Evolutionary conservation across 805 yeast species (phyloP).

Genomic region (Suhomyces vadensis): DNA sequence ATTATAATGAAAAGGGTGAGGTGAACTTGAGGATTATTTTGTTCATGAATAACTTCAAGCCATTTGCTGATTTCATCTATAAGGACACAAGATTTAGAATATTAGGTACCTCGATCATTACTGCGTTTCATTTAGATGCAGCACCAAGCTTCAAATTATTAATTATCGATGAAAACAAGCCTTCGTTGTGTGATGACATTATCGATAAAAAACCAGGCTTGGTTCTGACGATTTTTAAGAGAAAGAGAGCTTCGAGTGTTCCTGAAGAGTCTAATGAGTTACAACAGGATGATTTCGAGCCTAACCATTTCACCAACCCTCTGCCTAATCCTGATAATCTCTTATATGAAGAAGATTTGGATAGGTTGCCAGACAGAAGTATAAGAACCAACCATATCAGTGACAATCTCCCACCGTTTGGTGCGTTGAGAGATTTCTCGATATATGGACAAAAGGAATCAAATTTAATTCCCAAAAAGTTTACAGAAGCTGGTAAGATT

Average conservation of each 20-base stretch:
- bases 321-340: slow-evolving; percentile 27
- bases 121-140: slow-evolving; percentile 29
- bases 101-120: slow-evolving; percentile 35
- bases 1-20: slow-evolving; percentile 20
- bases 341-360: neutral
- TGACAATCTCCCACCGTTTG: slow-evolving; percentile 41
- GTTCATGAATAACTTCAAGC: slow-evolving; percentile 37
- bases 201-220: slow-evolving; percentile 31
- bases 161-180: slow-evolving; percentile 34
- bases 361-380: neutral
- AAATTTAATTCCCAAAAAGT: slow-evolving; percentile 32
- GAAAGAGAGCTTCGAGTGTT: slow-evolving; percentile 6
- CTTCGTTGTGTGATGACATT: slow-evolving; percentile 37
- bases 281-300: neutral
- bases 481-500: slow-evolving; percentile 33
- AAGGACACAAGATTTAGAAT: slow-evolving; percentile 39
- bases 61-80: slow-evolving; percentile 42
- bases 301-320: slow-evolving; percentile 29
- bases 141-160: slow-evolving; percentile 36
- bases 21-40: slow-evolving; percentile 21
- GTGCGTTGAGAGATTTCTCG: slow-evolving; percentile 31
- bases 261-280: neutral
- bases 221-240: slow-evolving; percentile 19
- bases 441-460: slow-evolving; percentile 18
- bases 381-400: slow-evolving; percentile 21